Evolutionary conservation across 352 stramenopile species (phyloP), one percentile per base, ranked within the genome.

Genomic region (Phytophthora europaea): DNA sequence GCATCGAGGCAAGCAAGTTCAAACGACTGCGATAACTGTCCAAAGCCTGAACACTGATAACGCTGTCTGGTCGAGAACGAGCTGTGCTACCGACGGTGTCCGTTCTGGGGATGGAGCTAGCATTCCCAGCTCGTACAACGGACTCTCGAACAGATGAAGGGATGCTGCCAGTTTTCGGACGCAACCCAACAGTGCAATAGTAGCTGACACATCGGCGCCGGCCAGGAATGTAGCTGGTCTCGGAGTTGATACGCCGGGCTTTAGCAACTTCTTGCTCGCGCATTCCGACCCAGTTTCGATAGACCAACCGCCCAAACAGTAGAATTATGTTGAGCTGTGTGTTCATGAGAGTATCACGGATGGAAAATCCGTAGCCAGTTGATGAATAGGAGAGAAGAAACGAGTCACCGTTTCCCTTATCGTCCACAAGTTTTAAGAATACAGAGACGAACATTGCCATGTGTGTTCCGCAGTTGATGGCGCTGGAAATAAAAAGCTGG

Each of bases 181-280:
- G 67, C 22, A 78, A 45, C 6, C 55, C 65, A 6, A 81, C 47
- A 10, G 61, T 72, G 50, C 75, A 81, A 48, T 78, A 76, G 36
- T 77, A 81, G 63, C 56, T 79, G 16, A 73, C 70, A 56, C 75
- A 72, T 7, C 64, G 68, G 18, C 73, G 71, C 22, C 62, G 45
- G 22, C 68, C 26, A 36, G 60, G 62, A n/a, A 76, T 58, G 15
- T 72, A 61, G 33, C 59, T 68, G 4, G 45, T 61, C 31, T 62
- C n/a, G 0, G 65, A 70, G n/a, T 63, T 72, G n/a, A 78, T 33
- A 31, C 33, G 54, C 1, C 61, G 72, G 2, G n/a, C 43, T 28
- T 22, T 61, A 1, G 22, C 61, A 34, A 20, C 36, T 4, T 43
- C 10, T 43, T 43, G 43, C 6, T 47, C 56, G 52, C 34, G 59